phyloP scores from a whole-genome alignment of 768 basidiomycete species.

The Mycena alexandri region DNA sequence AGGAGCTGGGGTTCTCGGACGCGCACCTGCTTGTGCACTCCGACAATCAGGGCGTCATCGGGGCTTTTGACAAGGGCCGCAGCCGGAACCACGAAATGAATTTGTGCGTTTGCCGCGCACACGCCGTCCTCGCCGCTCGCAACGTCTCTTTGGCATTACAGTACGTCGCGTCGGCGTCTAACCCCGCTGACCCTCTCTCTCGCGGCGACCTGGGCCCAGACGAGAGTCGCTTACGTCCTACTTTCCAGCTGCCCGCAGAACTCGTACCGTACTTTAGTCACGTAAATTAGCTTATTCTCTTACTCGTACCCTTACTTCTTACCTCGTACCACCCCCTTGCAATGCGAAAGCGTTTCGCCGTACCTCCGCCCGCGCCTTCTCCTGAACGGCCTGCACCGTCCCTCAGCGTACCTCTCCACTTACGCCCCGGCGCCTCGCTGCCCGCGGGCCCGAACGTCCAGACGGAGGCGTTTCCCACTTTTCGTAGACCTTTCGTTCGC shows the following conservation, averaged over 20 bases:
- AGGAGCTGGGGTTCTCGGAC: constrained; percentile 31
- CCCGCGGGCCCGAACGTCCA: no score
- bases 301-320: neutral
- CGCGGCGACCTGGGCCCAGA: neutral
- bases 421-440: no score
- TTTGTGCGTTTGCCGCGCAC: constrained; percentile 23
- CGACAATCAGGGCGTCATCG: constrained; percentile 26
- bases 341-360: no score
- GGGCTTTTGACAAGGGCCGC: constrained; percentile 3
- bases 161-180: constrained; percentile 28
- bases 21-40: constrained; percentile 23
- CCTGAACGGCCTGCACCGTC: neutral
- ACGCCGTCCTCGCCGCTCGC: neutral
- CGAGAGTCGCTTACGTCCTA: neutral
- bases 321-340: neutral
- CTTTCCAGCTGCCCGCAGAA: neutral
- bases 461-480: no score
- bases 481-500: no score
- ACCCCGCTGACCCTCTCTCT: neutral
- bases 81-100: constrained; percentile 25
- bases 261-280: neutral
- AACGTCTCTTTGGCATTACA: constrained; percentile 19
- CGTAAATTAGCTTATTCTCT: neutral
- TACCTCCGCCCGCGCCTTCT: neutral
- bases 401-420: neutral